phyloP scores from a whole-genome alignment of 2,329 filamentous ascomycete species.

The Talaromyces marneffei region DNA sequence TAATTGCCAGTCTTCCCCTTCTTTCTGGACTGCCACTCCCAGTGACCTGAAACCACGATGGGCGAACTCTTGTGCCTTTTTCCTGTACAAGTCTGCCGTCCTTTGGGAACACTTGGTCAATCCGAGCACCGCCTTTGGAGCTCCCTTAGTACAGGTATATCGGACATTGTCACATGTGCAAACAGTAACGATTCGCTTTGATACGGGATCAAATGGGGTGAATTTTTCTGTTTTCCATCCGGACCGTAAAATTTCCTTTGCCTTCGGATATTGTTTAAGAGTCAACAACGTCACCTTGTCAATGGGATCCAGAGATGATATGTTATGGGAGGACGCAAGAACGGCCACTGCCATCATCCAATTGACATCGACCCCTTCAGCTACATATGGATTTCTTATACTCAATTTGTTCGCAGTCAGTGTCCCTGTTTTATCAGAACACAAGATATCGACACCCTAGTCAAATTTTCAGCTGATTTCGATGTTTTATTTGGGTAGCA shows the following conservation, averaged over 20 bases:
- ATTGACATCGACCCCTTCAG: conserved; percentile 70
- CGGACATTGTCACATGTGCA: conserved; percentile 62
- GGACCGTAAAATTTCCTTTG: conserved; percentile 65
- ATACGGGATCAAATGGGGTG: conserved; percentile 66
- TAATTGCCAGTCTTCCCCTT: conserved; percentile 65
- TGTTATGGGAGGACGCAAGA: conserved; percentile 70
- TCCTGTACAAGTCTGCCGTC: conserved; percentile 60
- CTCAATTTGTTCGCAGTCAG: conserved; percentile 59
- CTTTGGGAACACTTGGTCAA: conserved; percentile 63
- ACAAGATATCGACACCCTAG: conserved; percentile 65
- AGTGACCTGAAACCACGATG: conserved; percentile 73
- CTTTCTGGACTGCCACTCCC: conserved; percentile 71
- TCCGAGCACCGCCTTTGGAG: conserved; percentile 67
- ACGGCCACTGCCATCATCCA: conserved; percentile 80
- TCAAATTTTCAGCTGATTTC: not conserved
- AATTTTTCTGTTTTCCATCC: conserved; percentile 74
- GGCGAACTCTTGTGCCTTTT: conserved; percentile 69
- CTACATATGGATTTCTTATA: conserved; percentile 70
- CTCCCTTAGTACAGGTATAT: conserved; percentile 71
- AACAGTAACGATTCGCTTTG: conserved; percentile 69
- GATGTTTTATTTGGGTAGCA: not conserved
- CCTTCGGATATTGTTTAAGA: conserved; percentile 68
- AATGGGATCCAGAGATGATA: conserved; percentile 71
- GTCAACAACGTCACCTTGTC: conserved; percentile 73
- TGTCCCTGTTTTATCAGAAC: conserved; percentile 77